phyloP scores from a whole-genome alignment of 2,329 filamentous ascomycete genomes.

The Penicillium olsonii region DNA sequence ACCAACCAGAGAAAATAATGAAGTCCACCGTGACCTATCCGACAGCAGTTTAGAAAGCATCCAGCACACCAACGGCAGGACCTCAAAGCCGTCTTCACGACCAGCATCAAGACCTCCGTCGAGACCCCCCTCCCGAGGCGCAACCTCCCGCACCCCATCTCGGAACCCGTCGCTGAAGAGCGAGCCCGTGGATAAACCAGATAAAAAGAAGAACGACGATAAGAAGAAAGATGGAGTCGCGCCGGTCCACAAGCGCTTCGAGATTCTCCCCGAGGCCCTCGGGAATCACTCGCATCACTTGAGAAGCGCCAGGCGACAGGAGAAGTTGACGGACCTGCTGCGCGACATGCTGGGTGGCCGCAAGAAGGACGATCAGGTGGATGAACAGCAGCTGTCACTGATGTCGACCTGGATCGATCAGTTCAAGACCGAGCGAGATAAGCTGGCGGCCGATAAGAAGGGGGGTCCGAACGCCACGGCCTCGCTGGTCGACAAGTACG shows the following conservation, averaged over 20 bases:
- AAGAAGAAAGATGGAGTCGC: constrained; percentile 40
- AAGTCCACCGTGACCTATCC: constrained; percentile 34
- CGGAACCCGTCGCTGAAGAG: constrained; percentile 38
- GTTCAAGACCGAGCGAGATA: constrained; percentile 82
- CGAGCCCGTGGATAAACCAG: constrained; percentile 29
- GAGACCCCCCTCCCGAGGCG: constrained; percentile 31
- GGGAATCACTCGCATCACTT: constrained; percentile 82
- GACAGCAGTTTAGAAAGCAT: constrained; percentile 42
- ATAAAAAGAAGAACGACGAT: constrained; percentile 30
- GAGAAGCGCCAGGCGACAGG: constrained; percentile 85
- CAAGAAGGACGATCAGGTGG: constrained; percentile 64
- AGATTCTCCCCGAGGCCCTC: constrained; percentile 56
- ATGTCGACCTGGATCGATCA: constrained; percentile 97
- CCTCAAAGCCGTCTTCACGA: constrained; percentile 27
- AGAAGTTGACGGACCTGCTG: constrained; percentile 92
- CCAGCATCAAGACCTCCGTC: constrained; percentile 34
- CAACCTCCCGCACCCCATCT: constrained; percentile 28
- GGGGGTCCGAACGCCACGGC: constrained; percentile 71
- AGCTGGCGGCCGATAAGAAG: constrained; percentile 72
- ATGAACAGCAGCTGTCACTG: constrained; percentile 81
- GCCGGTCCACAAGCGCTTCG: constrained; percentile 54
- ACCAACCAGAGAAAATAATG: constrained; percentile 32
- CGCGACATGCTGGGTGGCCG: constrained; percentile 78
- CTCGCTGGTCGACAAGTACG: constrained; percentile 92
- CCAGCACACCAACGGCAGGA: constrained; percentile 34